phyloP scores from a whole-genome alignment of 1,284 basidiomycete species.

The Hemileia vastatrix region DNA sequence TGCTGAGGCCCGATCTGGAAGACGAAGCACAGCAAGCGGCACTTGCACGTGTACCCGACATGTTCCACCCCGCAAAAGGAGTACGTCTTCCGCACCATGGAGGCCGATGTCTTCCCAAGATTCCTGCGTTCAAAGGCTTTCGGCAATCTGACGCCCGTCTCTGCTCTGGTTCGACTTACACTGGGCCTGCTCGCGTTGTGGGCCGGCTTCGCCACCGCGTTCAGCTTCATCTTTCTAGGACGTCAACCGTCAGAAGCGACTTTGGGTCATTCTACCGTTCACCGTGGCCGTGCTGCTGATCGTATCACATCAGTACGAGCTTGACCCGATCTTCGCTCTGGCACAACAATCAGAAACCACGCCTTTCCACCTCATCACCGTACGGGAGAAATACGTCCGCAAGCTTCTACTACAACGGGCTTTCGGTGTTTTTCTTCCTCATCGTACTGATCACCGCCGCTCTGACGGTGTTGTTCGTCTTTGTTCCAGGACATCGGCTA shows the following conservation, averaged over 20 bases:
- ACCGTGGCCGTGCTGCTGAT: constrained; percentile 78
- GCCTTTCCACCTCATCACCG: constrained; percentile 77
- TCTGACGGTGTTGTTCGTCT: constrained; percentile 77
- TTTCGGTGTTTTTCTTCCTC: constrained; percentile 63
- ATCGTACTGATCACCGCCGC: constrained; percentile 60
- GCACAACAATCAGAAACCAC: too few species aligned
- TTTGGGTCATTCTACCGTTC: constrained; percentile 95
- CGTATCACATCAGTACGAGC: constrained; percentile 86
- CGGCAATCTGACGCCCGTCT: constrained; percentile 84
- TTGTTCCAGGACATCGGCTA: constrained; percentile 75
- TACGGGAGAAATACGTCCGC: constrained; percentile 86
- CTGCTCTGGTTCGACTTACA: constrained; percentile 70
- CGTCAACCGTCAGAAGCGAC: constrained; percentile 74
- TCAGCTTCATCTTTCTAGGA: constrained; percentile 86
- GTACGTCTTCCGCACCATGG: constrained; percentile 93
- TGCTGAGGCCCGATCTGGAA: constrained; percentile 50
- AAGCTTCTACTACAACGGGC: constrained; percentile 77
- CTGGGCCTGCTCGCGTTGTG: constrained; percentile 76
- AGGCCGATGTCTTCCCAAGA: constrained; percentile 92
- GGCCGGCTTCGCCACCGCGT: constrained; percentile 78
- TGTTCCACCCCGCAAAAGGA: constrained; percentile 96
- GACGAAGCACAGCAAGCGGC: constrained; percentile 62
- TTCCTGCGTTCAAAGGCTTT: constrained; percentile 94
- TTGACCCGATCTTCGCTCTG: constrained; percentile 66
- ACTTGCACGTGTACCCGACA: constrained; percentile 83